Evolutionary conservation across 2,329 filamentous ascomycete species (phyloP).

Genomic region (Diaporthe nobilis): DNA sequence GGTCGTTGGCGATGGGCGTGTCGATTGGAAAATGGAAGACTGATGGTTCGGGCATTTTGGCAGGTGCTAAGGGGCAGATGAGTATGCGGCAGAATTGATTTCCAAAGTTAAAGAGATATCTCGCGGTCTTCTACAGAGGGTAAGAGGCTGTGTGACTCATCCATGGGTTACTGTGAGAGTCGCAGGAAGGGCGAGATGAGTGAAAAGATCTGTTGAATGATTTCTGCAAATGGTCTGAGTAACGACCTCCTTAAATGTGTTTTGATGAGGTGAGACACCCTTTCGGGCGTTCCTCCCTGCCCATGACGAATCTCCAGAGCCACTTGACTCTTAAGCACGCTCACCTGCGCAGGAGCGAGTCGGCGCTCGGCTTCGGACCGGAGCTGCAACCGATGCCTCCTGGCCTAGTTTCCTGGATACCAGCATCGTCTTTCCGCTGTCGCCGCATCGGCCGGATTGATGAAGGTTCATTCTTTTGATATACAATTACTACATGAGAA

Average conservation of each 20-base stretch:
- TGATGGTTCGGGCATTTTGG: background rate
- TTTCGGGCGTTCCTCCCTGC: background rate
- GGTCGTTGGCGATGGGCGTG: constrained; percentile 44
- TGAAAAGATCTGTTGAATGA: fast-evolving
- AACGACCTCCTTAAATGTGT: background rate
- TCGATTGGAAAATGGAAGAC: constrained; percentile 39
- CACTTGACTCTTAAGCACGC: background rate
- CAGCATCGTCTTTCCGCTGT: background rate
- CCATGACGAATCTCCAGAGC: background rate
- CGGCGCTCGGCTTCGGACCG: constrained; percentile 24
- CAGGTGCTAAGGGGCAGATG: no score
- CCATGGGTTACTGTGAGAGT: background rate
- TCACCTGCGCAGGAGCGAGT: constrained; percentile 27
- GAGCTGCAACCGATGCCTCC: background rate
- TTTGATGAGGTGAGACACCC: background rate
- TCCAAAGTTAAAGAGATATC: background rate
- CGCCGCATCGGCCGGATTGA: background rate
- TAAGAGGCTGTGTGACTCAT: background rate
- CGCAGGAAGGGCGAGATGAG: background rate
- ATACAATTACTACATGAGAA: fast-evolving
- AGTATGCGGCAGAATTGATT: fast-evolving
- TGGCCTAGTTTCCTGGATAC: no score
- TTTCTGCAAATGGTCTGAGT: background rate
- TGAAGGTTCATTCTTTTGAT: fast-evolving
- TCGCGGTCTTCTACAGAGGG: background rate